Evolutionary conservation across 148 eudicot species (phyloP), one percentile per base, ranked within the genome.

Genomic region (Chenopodium berlandieri): DNA sequence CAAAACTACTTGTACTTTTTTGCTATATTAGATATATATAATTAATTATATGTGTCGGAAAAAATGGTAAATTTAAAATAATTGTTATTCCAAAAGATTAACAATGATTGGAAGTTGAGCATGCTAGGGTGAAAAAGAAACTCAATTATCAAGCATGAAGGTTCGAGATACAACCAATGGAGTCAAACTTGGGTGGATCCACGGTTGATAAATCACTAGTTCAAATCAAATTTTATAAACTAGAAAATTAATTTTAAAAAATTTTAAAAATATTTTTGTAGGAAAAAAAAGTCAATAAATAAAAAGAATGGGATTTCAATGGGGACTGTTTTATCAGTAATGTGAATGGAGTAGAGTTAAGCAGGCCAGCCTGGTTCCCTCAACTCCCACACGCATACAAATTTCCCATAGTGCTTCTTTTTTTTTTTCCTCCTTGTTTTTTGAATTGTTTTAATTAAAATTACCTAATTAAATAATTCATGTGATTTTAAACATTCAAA

Each of bases 301-400:
- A 17, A 63, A 37, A 63, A 68, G 66, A 80, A 72, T 80, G 77
- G 64, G 31, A n/a, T 60, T 13, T 30, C 71, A 77, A 71, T 40
- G 58, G 48, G 50, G 44, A 23, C 54, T 73, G 23, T 7, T 46
- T 64, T 80, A 78, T 75, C 75, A 44, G 60, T 74, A 25, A 4
- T 79, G 37, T 79, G 76, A 75, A 58, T 83, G 80, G 76, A 67
- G 74, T 75, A n/a, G 79, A 79, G 82, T 69, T 27, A 67, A 66
- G 54, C 60, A 30, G 80, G 80, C 83, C 86, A 80, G 80, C 66
- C 86, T 75, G 86, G 86, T 84, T 75, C 30, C 78, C 79, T 65
- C 76, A 74, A n/a, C 85, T 69, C 65, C 79, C 86, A 75, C 71
- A 44, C 31, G 77, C 20, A 13, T 71, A 71, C 71, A 60, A 82